A percentile compares a stretch with the other conserved stretches of the same genome.
Evolutionary conservation across 768 basidiomycete species (phyloP).

Genomic region (Boletus patriciae): DNA sequence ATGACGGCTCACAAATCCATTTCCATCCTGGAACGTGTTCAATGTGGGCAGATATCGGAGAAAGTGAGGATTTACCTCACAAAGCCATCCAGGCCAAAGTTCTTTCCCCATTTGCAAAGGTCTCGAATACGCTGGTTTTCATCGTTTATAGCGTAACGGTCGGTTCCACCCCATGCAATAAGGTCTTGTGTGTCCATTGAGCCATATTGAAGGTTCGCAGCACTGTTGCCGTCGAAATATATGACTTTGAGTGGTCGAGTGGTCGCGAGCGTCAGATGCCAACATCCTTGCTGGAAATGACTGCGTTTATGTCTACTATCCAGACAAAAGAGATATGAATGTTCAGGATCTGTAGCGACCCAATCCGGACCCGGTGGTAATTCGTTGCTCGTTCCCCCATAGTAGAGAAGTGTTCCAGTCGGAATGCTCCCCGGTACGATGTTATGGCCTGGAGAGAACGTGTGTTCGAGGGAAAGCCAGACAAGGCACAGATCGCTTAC

Average conservation of each 20-base stretch:
- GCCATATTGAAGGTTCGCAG: constrained; percentile 43
- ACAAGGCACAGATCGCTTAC: constrained; percentile 21
- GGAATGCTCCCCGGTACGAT: constrained; percentile 36
- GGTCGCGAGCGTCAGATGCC: constrained; percentile 17
- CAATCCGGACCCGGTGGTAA: constrained; percentile 34
- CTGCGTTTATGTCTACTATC: not conserved
- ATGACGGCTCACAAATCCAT: constrained; percentile 31
- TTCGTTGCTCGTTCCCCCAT: constrained; percentile 20
- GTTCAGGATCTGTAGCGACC: constrained; percentile 38
- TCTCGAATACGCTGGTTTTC: constrained; percentile 39
- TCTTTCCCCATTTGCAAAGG: constrained; percentile 46
- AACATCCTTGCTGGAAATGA: constrained; percentile 3
- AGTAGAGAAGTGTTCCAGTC: constrained; percentile 39
- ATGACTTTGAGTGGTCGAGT: constrained; percentile 43
- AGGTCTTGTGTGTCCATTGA: constrained; percentile 50
- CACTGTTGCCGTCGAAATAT: constrained; percentile 55
- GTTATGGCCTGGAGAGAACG: constrained; percentile 16
- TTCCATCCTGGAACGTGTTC: constrained; percentile 25
- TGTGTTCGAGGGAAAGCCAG: constrained; percentile 16
- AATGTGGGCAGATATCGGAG: not conserved
- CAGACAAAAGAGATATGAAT: constrained; percentile 40
- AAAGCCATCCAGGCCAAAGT: constrained; percentile 45
- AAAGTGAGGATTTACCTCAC: constrained; percentile 34
- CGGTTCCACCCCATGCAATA: constrained; percentile 40
- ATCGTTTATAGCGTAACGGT: constrained; percentile 5